Conservation (phyloP, 495 filamentous ascomycete species). For the Aspergillus panamensis region DNA sequence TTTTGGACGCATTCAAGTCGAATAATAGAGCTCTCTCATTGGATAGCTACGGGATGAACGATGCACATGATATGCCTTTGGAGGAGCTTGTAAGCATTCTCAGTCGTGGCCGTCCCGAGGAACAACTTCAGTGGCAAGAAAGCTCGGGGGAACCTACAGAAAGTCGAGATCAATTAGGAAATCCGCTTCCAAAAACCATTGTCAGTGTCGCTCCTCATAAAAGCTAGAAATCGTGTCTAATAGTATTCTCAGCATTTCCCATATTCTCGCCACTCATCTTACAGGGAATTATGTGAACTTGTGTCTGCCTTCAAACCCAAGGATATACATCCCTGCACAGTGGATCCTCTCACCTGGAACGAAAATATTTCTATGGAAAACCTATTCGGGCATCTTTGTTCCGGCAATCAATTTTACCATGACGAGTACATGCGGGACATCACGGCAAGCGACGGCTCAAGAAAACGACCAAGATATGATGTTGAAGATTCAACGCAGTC, state of each 20-base stretch:
- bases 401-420: conserved; percentile 56
- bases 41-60: conserved; percentile 38
- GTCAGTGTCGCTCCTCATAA: conserved; percentile 2
- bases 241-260: conserved; percentile 57
- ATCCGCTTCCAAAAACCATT: conserved; percentile 17
- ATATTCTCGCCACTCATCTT: conserved; percentile 89
- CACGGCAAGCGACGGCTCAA: conserved; percentile 19
- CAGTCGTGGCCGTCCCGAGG: conserved; percentile 18
- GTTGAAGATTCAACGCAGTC: conserved; percentile 24
- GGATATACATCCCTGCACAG: conserved; percentile 83
- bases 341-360: conserved; percentile 61
- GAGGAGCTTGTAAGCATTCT: conserved; percentile 41
- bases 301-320: conserved; percentile 64
- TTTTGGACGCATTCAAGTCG: conserved; percentile 35
- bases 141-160: neutral
- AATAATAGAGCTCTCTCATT: conserved; percentile 39
- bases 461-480: conserved; percentile 29
- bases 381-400: conserved; percentile 72
- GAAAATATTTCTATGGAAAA: conserved; percentile 56
- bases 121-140: neutral
- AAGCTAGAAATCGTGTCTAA: neutral
- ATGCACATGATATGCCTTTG: conserved; percentile 43
- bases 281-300: conserved; percentile 70
- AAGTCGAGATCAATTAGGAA: conserved; percentile 1
- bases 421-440: conserved; percentile 58